Evolutionary conservation across 257 asterid species (phyloP).

Genomic region (Solanum piurae): DNA sequence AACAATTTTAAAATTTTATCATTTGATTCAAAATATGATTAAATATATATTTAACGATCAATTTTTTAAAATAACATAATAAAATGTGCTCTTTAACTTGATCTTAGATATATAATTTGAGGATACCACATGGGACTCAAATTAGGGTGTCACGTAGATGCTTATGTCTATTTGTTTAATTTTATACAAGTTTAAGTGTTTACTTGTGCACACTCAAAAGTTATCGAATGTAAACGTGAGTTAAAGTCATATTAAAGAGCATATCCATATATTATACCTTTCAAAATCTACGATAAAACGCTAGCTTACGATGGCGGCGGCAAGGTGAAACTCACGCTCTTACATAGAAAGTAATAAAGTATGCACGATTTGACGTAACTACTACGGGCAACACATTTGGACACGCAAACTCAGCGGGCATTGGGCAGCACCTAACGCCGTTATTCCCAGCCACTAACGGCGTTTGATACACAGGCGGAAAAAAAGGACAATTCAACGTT

Average conservation of each 20-base stretch:
- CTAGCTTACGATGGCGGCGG: neutral
- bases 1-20: no score
- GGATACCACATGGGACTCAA: neutral
- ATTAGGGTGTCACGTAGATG: rapidly evolving
- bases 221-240: rapidly evolving
- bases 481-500: neutral
- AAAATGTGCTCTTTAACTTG: no score
- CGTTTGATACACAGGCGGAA: conserved; percentile 14
- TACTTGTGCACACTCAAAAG: rapidly evolving
- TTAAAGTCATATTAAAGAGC: no score
- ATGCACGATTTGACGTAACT: neutral
- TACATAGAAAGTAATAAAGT: no score
- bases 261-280: rapidly evolving
- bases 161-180: rapidly evolving
- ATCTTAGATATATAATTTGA: no score
- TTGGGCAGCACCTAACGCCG: conserved; percentile 37
- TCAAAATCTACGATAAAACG: neutral
- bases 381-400: conserved; percentile 1
- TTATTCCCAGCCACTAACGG: conserved; percentile 22
- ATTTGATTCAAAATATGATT: no score
- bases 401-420: conserved; percentile 13
- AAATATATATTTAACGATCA: no score
- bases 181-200: no score
- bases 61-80: neutral
- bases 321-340: conserved; percentile 17